Conservation (phyloP, 2,329 filamentous ascomycete species). For the Thelonectria discophora region DNA sequence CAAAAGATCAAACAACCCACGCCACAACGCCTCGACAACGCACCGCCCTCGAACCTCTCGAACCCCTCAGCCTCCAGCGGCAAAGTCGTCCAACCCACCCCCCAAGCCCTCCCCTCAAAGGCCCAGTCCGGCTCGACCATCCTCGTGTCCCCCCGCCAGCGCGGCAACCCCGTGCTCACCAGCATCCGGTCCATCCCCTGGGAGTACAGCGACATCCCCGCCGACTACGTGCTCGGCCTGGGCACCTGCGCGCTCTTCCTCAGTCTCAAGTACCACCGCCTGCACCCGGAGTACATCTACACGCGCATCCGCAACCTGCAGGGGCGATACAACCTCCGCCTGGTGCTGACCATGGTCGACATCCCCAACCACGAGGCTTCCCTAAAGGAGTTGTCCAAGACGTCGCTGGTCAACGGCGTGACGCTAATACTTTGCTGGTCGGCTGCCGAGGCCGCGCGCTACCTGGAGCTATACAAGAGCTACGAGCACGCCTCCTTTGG, state of each 20-base stretch:
- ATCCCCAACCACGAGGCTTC: constrained; percentile 93
- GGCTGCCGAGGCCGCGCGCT: constrained; percentile 89
- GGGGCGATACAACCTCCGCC: constrained; percentile 85
- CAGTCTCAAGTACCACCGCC: constrained; percentile 93
- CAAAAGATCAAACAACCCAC: constrained; percentile 57
- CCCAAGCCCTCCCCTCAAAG: constrained; percentile 78
- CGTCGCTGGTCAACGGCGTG: constrained; percentile 89
- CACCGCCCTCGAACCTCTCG: constrained; percentile 52
- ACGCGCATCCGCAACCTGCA: constrained; percentile 86
- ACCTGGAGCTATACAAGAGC: constrained; percentile 93
- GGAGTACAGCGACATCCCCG: constrained; percentile 97
- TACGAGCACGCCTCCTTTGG: constrained; percentile 85
- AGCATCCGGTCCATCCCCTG: constrained; percentile 84
- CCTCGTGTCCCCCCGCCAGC: constrained; percentile 89
- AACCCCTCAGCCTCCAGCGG: constrained; percentile 53
- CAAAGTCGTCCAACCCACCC: constrained; percentile 85
- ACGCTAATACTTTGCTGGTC: constrained; percentile 95
- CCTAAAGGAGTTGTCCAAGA: constrained; percentile 90
- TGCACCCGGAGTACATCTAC: constrained; percentile 98
- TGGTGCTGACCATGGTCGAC: constrained; percentile 91
- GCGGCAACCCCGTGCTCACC: constrained; percentile 91
- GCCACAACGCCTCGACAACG: constrained; percentile 65
- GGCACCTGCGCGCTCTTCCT: constrained; percentile 94
- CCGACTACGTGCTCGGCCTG: constrained; percentile 87
- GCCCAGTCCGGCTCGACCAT: constrained; percentile 75